These are phyloP conservation scores for Epichloe hybrida DNA, from an alignment of 2,329 filamentous ascomycete genomes.

Conservation along the genomic window DNA sequence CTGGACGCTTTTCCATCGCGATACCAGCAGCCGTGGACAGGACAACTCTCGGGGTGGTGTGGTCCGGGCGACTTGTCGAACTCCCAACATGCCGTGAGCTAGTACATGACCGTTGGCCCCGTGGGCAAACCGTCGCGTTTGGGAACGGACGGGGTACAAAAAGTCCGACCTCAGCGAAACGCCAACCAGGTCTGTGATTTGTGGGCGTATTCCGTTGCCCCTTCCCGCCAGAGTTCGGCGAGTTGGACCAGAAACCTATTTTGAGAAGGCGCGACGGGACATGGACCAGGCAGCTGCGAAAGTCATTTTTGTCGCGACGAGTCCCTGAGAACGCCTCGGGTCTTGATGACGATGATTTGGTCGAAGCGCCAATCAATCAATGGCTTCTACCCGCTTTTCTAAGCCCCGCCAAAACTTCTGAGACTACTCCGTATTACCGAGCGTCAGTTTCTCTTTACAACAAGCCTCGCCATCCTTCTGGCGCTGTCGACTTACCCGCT, in stretches of 20 bases:
- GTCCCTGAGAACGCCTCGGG: no score
- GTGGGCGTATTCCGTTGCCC: neutral
- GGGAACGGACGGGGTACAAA: neutral
- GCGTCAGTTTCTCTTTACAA: conserved; percentile 3
- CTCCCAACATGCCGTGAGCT: neutral
- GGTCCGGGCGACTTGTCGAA: no score
- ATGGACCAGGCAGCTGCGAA: no score
- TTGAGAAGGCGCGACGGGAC: no score
- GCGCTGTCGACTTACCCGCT: neutral
- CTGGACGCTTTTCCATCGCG: no score
- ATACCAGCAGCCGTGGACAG: no score
- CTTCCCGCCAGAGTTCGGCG: neutral
- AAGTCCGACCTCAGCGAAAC: neutral
- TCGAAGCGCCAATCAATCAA: conserved; percentile 1
- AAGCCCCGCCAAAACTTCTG: conserved; percentile 8
- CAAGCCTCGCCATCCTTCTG: conserved; percentile 2
- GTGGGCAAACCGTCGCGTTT: neutral
- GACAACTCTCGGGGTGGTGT: no score
- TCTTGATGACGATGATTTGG: conserved; percentile 3
- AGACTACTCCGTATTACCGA: neutral
- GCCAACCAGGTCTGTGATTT: neutral
- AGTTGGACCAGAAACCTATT: neutral
- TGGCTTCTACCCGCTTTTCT: conserved; percentile 7
- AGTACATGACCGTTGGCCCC: neutral
- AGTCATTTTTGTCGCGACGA: no score